Evolutionary conservation across 768 basidiomycete species (phyloP).

Genomic region (Candolleomyces eurysporus): DNA sequence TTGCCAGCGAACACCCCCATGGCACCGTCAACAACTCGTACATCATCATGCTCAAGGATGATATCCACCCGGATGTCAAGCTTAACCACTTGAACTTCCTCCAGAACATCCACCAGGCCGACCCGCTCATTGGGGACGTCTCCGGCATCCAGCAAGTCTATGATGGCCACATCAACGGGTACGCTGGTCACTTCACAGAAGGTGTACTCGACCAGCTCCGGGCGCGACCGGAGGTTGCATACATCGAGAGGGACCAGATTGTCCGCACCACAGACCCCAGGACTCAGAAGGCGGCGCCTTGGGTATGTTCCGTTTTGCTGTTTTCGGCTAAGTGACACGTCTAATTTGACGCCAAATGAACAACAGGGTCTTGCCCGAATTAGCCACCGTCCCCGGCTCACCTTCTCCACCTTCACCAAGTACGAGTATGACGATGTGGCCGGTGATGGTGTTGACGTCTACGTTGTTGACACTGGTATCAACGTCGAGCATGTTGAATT

Average conservation of each 20-base stretch:
- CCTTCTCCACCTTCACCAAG: slow-evolving; percentile 78
- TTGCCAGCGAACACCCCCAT: slow-evolving; percentile 59
- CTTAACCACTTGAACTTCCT: slow-evolving; percentile 81
- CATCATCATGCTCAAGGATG: slow-evolving; percentile 85
- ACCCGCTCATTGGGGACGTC: slow-evolving; percentile 47
- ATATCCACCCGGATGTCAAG: slow-evolving; percentile 52
- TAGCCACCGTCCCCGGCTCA: slow-evolving; percentile 78
- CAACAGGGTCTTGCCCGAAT: slow-evolving; percentile 90
- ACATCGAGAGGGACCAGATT: slow-evolving; percentile 91
- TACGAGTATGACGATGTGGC: slow-evolving; percentile 71
- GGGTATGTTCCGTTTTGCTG: slow-evolving; percentile 52
- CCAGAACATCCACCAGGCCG: slow-evolving; percentile 54
- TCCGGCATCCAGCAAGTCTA: slow-evolving; percentile 76
- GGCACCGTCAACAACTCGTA: slow-evolving; percentile 88
- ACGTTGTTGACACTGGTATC: slow-evolving; percentile 88
- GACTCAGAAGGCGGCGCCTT: slow-evolving; percentile 72
- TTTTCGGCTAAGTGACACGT: slow-evolving; percentile 9
- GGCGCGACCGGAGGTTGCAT: slow-evolving; percentile 84
- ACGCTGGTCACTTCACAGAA: slow-evolving; percentile 76
- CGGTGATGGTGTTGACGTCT: slow-evolving; percentile 94
- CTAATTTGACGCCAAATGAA: slow-evolving; percentile 4
- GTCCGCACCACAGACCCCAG: slow-evolving; percentile 64
- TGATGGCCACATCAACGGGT: slow-evolving; percentile 69
- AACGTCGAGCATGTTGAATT: slow-evolving; percentile 84
- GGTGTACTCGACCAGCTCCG: slow-evolving; percentile 74